These are phyloP conservation scores for Typha latifolia DNA, from an alignment of 176 grass and related monocot species.

Conservation along the genomic window DNA sequence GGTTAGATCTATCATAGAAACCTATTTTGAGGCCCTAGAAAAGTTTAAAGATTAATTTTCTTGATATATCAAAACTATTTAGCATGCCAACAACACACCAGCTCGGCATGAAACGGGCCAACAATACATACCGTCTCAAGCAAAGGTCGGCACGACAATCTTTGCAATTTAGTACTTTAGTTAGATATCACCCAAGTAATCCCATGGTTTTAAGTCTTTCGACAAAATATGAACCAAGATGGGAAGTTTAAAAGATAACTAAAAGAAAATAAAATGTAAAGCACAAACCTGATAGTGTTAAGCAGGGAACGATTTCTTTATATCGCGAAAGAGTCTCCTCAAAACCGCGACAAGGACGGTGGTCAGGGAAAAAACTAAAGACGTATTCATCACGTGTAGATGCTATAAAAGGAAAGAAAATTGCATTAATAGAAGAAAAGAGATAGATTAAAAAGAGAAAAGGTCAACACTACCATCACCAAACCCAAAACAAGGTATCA, in stretches of 20 bases:
- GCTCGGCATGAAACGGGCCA: no score
- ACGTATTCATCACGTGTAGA: slow-evolving; percentile 68
- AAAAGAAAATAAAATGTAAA: slow-evolving; percentile 3
- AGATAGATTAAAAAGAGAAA: slow-evolving; percentile 3
- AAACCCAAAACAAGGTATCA: slow-evolving; percentile 97
- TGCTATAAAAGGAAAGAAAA: slow-evolving; percentile 32
- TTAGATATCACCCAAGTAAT: no score
- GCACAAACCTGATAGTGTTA: slow-evolving; percentile 62
- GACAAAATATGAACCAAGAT: not conserved
- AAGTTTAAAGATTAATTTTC: no score
- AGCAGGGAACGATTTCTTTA: slow-evolving; percentile 56
- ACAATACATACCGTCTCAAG: no score
- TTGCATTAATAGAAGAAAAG: slow-evolving; percentile 7
- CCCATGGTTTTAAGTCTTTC: not conserved
- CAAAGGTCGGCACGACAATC: no score
- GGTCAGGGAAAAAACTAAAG: slow-evolving; percentile 80
- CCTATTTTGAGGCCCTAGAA: no score
- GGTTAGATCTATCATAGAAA: no score
- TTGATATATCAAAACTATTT: no score
- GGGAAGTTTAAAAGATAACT: not conserved
- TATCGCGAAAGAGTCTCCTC: slow-evolving; percentile 86
- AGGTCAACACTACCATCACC: slow-evolving; percentile 50
- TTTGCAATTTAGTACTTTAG: no score
- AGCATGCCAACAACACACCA: no score
- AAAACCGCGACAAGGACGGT: slow-evolving; percentile 64